A percentile compares a stretch with the other conserved stretches of the same genome.
Conservation (phyloP, 2,329 filamentous ascomycete species). For the Phialophora expanda region DNA sequence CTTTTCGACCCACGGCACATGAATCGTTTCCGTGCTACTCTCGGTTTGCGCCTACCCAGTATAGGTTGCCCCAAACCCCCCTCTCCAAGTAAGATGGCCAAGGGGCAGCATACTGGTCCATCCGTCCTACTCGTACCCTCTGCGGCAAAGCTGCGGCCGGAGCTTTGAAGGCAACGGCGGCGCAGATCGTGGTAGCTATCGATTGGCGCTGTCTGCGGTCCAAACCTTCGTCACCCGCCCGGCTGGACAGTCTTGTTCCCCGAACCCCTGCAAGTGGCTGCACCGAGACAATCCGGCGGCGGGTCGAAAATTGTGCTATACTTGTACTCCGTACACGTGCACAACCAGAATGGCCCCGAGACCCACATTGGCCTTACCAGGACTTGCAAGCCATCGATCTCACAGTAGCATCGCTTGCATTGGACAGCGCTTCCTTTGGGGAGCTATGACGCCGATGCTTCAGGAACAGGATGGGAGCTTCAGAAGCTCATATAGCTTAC, state of each 20-base stretch:
- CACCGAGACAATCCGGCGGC: slow-evolving; percentile 5
- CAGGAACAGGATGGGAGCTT: slow-evolving; percentile 18
- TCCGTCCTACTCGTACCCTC: background rate
- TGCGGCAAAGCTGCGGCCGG: background rate
- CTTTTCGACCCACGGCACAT: background rate
- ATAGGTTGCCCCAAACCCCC: background rate
- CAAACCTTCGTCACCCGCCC: slow-evolving; percentile 5
- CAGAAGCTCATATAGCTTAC: slow-evolving; percentile 21
- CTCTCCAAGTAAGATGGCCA: background rate
- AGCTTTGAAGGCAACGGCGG: background rate
- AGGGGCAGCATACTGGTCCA: background rate
- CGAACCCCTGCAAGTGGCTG: slow-evolving; percentile 11
- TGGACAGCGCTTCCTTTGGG: slow-evolving; percentile 8
- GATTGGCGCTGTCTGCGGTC: slow-evolving; percentile 8
- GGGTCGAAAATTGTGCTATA: slow-evolving; percentile 16
- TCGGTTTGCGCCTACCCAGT: background rate
- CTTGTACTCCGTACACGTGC: slow-evolving; percentile 10
- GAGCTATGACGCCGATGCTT: slow-evolving; percentile 12
- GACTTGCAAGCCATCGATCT: slow-evolving; percentile 17
- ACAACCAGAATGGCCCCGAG: slow-evolving; percentile 12
- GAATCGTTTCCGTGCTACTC: background rate
- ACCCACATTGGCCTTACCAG: slow-evolving; percentile 4
- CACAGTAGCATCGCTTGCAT: slow-evolving; percentile 15
- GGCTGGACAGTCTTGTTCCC: background rate
- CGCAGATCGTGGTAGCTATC: slow-evolving; percentile 7